Conservation (phyloP, 192 early-diverging fungal species). For the Backusella parvicylindrica region DNA sequence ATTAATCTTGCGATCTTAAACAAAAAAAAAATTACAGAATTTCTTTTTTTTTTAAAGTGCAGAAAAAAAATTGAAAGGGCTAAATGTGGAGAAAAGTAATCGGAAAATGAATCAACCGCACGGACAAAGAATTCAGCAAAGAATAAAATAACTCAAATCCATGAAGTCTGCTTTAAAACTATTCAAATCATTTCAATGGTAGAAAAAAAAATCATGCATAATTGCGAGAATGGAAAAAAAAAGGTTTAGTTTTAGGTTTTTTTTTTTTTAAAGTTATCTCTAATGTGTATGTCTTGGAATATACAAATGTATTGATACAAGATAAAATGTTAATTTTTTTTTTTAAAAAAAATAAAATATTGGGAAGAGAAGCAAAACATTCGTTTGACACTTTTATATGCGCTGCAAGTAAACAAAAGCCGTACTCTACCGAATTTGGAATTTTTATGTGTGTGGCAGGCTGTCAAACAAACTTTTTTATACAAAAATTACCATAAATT, state of each 20-base stretch:
- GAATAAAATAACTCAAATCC: background rate
- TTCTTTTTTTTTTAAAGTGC: background rate
- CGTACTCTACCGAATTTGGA: background rate
- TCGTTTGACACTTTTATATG: constrained; percentile 1
- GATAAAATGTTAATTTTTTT: no score
- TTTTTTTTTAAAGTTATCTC: background rate
- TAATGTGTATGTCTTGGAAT: background rate
- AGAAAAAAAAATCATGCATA: background rate
- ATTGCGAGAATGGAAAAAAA: background rate
- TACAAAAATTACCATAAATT: background rate
- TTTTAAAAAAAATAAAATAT: background rate
- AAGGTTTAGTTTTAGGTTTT: background rate
- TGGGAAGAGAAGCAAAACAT: background rate
- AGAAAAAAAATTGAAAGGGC: background rate
- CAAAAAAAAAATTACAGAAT: background rate
- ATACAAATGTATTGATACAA: no score
- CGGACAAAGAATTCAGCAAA: constrained; percentile 1
- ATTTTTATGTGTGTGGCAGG: background rate
- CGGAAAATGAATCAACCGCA: constrained; percentile 1
- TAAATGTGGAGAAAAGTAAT: background rate
- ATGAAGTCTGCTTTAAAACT: background rate
- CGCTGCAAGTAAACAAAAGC: background rate
- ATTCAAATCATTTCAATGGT: background rate
- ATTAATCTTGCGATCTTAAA: background rate
- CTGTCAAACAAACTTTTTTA: background rate